Percentiles rank a stretch among this genome's conserved stretches.
Evolutionary conservation across 2,329 filamentous ascomycete genomes (phyloP).

Genomic region (Monascus ruber): DNA sequence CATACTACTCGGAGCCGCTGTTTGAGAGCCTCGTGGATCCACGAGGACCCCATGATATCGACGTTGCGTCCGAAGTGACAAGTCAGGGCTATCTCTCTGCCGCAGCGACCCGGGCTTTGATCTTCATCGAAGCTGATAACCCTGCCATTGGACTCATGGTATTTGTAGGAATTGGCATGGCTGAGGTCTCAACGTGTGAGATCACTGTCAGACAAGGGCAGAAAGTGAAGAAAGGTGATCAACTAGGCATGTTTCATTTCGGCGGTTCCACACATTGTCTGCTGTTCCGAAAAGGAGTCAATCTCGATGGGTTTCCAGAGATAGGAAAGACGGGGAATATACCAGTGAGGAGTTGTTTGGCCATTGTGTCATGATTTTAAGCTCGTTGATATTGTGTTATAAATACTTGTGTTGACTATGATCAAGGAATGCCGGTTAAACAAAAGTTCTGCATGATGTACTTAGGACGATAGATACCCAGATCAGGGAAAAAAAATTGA

Average conservation of each 20-base stretch:
- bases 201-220: conserved; percentile 58
- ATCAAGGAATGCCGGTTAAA: no score
- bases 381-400: no score
- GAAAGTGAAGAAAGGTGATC: conserved; percentile 55
- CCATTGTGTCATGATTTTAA: conserved; percentile 1
- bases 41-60: conserved; percentile 15
- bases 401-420: no score
- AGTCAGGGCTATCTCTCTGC: conserved; percentile 57
- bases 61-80: conserved; percentile 14
- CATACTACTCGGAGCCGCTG: conserved; percentile 54
- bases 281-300: conserved; percentile 41
- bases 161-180: conserved; percentile 64
- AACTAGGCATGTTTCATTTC: conserved; percentile 71
- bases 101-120: conserved; percentile 57
- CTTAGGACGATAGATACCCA: no score
- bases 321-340: conserved; percentile 14
- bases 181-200: conserved; percentile 63
- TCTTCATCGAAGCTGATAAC: conserved; percentile 61
- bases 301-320: conserved; percentile 18
- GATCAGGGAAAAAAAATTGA: no score
- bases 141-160: conserved; percentile 55
- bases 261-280: conserved; percentile 62
- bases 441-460: no score
- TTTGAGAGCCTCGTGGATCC: conserved; percentile 36
- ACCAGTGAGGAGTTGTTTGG: conserved; percentile 15